Conservation (phyloP, 805 yeast genomes). For the Cephaloascus albidus region DNA sequence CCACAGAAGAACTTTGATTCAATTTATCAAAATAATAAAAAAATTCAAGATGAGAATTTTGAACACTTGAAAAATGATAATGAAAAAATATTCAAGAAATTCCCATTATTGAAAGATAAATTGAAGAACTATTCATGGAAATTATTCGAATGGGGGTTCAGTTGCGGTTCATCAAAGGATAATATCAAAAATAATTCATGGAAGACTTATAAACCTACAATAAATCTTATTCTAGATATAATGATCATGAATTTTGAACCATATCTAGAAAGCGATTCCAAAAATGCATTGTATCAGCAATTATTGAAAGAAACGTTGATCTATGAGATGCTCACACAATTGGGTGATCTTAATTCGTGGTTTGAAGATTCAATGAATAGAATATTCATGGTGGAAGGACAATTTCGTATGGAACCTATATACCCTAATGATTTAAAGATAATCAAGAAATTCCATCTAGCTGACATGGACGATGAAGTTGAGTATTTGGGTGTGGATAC, state of each 20-base stretch:
- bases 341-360: neutral
- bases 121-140: slow-evolving; percentile 2
- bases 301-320: neutral
- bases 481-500: neutral
- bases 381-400: neutral
- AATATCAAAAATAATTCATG: neutral
- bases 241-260: neutral
- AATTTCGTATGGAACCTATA: neutral
- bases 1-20: neutral
- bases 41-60: neutral
- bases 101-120: neutral
- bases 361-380: neutral
- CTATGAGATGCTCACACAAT: neutral
- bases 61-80: neutral
- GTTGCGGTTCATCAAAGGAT: neutral
- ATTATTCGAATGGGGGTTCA: slow-evolving; percentile 2
- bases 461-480: neutral
- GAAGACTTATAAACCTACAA: slow-evolving; percentile 3
- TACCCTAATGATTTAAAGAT: neutral
- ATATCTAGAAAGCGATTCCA: neutral
- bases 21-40: neutral
- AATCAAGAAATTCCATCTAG: neutral
- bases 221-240: slow-evolving; percentile 2
- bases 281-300: neutral
- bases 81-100: neutral